Evolutionary conservation across 73 alveolate species (phyloP), one percentile per base, ranked within the genome.

Genomic region (Uronychia binucleata): DNA sequence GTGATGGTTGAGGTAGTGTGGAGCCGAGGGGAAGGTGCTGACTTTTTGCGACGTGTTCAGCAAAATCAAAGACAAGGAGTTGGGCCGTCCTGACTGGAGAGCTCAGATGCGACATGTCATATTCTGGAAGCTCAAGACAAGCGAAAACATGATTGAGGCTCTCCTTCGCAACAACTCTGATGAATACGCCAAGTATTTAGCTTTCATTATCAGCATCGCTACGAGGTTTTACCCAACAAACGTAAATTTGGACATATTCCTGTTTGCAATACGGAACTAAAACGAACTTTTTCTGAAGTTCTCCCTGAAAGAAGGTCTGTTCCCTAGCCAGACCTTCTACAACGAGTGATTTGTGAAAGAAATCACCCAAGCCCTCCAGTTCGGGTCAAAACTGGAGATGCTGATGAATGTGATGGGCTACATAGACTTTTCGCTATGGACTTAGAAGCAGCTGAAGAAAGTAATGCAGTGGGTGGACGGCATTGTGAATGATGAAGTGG

Each of bases 361-460:
- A 35, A 76, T 86, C 46, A 58, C 59, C 5, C 59, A 75, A 1
- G 58, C 57, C 19, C 31, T 86, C 58, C 31, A 79, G 83, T 78
- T 85, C 11, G 88, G 88, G n/a, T 33, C 92, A 26, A 86, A 79
- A 30, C 74, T 74, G 0, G 92, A 86, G 34, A 27, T 86, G 28
- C 78, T 86, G n/a, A 31, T 90, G 30, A 90, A 90, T 78, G 60
- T 78, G 8, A 59, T 90, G 29, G 85, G 81, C 60, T 90, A 84
- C 57, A 60, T 86, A 25, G 92, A 90, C 28, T 90, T 90, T 59
- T 57, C 91, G 31, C 84, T 87, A 80, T 90, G 95, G 95, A 77
- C 90, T 30, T 77, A 90, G 35, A 35, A 27, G 26, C 85, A 85
- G 80, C 60, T 90, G 25, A 85, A 84, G 29, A 74, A 58, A 19